These are phyloP conservation scores for Saprolegnia parasitica DNA, from an alignment of 352 stramenopile genomes.

Conservation along the genomic window DNA sequence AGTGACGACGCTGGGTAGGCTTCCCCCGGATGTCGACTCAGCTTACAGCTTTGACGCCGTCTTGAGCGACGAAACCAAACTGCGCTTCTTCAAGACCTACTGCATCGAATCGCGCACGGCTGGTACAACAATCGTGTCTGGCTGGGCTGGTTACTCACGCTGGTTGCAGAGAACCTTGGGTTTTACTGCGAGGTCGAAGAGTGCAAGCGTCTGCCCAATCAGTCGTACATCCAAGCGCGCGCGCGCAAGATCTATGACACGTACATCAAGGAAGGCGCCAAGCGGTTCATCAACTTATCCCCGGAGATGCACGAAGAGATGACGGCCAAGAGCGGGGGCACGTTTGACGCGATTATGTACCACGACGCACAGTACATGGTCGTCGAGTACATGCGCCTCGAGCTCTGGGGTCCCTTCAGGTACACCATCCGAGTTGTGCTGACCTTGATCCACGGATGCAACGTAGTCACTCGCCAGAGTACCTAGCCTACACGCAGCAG, in stretches of 20 bases:
- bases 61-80: constrained; percentile 58
- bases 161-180: constrained; percentile 65
- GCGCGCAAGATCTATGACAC: constrained; percentile 73
- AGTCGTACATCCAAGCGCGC: constrained; percentile 73
- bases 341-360: neutral
- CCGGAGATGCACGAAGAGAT: neutral
- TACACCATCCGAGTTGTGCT: neutral
- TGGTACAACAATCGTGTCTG: neutral
- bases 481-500: constrained; percentile 14
- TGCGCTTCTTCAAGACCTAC: constrained; percentile 78
- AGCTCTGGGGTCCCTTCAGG: constrained; percentile 1
- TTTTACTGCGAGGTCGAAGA: constrained; percentile 82
- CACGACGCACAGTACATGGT: constrained; percentile 17
- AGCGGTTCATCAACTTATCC: neutral
- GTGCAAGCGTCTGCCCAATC: constrained; percentile 72
- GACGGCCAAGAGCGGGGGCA: neutral
- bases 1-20: too few relatives aligned
- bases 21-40: too few relatives aligned
- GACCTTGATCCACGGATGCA: neutral
- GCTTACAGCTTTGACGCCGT: constrained; percentile 37
- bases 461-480: neutral
- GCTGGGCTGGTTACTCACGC: neutral
- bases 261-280: constrained; percentile 42
- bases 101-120: constrained; percentile 60
- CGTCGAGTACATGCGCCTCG: constrained; percentile 11